Evolutionary conservation across 2,329 filamentous ascomycete genomes (phyloP), one percentile per base, ranked within the genome.

Genomic region (Fusarium oxysporum): DNA sequence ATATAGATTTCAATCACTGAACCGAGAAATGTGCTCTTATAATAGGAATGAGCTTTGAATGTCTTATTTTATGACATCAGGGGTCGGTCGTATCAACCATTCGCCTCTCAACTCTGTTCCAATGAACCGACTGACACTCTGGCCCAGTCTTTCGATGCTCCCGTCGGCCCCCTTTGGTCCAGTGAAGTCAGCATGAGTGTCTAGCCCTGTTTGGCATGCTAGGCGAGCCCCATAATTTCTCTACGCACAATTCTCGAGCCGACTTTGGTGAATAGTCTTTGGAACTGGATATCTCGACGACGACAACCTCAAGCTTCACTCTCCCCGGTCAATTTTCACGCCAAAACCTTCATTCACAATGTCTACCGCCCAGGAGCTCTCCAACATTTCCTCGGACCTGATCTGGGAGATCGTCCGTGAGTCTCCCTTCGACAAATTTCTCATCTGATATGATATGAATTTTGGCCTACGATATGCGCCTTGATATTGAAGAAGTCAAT

Each of bases 361-460:
- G 87, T 83, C 85, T 78, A 82, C 83, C 80, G 87, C 80, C 85
- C 84, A 80, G 66, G 84, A 80, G 67, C 87, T 90, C 79, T 85
- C 91, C 80, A 94, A 95, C 88, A 89, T 97, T 83, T 97, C 95
- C 84, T 86, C 92, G 83, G 95, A 98, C 87, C 90, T 98, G 81
- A 87, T 97, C 89, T 98, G 96, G 96, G 92, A 96, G 90, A 87
- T 97, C 85, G 92, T 92, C 89, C 94, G 95, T 98, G 92, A 86
- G 95, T 95, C 91, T 92, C 69, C 67, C 70, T 48, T 25, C 44
- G 47, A 60, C 54, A 23, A 67, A 48, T 54, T 64, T 60, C 50
- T 63, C 57, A 48, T 47, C 19, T 54, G 53, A 50, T 51, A 48
- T 48, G 43, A 35, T 30, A 38, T 56, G 44, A 47, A 32, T 43